Evolutionary conservation across 306 rosid genomes (phyloP).

Genomic region (Urtica urens): DNA sequence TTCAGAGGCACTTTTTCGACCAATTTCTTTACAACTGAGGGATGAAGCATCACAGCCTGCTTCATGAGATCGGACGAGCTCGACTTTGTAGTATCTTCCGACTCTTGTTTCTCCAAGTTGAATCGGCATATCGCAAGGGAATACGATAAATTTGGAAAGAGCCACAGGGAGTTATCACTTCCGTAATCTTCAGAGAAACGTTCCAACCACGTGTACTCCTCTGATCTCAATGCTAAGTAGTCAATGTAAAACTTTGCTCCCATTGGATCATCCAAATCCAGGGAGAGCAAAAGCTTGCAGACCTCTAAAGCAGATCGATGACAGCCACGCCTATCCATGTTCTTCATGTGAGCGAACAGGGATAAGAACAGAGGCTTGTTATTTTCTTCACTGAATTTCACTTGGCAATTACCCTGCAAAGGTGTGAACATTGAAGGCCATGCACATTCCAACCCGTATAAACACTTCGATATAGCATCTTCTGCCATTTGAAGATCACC

Average conservation of each 20-base stretch:
- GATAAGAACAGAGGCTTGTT: slow-evolving; percentile 63
- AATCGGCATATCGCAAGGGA: slow-evolving; percentile 81
- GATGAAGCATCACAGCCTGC: slow-evolving; percentile 98
- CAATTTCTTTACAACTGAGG: slow-evolving; percentile 64
- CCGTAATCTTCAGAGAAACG: slow-evolving; percentile 66
- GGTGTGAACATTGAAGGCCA: slow-evolving; percentile 87
- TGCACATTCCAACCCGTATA: slow-evolving; percentile 89
- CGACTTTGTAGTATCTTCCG: slow-evolving; percentile 34
- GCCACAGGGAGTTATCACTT: slow-evolving; percentile 76
- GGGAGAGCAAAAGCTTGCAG: slow-evolving; percentile 79
- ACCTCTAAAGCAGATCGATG: slow-evolving; percentile 96
- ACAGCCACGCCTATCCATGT: slow-evolving; percentile 87
- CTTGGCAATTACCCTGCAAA: slow-evolving; percentile 76
- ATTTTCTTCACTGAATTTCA: slow-evolving; percentile 59
- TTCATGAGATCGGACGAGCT: slow-evolving; percentile 74
- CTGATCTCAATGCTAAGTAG: slow-evolving; percentile 77
- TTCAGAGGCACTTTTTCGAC: slow-evolving; percentile 82
- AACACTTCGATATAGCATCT: slow-evolving; percentile 65
- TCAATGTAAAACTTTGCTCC: slow-evolving; percentile 87
- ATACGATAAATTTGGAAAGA: slow-evolving; percentile 82
- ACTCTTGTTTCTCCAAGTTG: slow-evolving; percentile 53
- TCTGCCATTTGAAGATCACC: slow-evolving; percentile 94
- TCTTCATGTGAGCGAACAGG: slow-evolving; percentile 84
- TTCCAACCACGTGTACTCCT: slow-evolving; percentile 90
- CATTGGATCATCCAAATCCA: slow-evolving; percentile 88